phyloP scores from a whole-genome alignment of 2,329 filamentous ascomycete species.

The Sodiomyces alkalinus region DNA sequence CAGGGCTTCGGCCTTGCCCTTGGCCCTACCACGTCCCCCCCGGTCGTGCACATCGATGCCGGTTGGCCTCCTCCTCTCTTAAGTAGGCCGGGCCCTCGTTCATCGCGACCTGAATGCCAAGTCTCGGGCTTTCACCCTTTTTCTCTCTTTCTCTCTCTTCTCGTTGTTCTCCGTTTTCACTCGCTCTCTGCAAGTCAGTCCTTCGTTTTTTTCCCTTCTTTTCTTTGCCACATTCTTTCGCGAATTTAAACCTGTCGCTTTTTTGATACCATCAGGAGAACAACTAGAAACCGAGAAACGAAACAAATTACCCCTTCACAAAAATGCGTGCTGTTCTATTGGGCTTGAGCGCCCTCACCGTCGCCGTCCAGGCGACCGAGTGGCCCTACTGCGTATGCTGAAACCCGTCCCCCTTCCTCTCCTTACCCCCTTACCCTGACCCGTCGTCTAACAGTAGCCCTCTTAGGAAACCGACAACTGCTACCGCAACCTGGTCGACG shows the following conservation, averaged over 20 bases:
- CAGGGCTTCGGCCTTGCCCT: no score
- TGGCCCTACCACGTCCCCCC: no score
- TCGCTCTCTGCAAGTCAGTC: background rate
- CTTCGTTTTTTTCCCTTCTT: background rate
- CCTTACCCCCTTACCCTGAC: background rate
- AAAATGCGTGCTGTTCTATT: slow-evolving; percentile 1
- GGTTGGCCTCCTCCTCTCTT: no score
- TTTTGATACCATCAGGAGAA: background rate
- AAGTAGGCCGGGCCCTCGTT: no score
- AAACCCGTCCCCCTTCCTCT: background rate
- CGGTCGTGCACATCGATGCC: no score
- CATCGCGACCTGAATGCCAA: background rate
- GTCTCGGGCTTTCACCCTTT: background rate
- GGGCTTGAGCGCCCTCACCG: slow-evolving; percentile 1
- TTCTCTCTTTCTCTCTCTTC: background rate
- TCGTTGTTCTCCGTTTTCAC: background rate
- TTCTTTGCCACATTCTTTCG: background rate
- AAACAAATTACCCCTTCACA: background rate
- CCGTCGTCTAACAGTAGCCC: background rate
- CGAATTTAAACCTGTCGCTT: slow-evolving; percentile 1
- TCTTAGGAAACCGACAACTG: slow-evolving; percentile 13
- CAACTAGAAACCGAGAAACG: slow-evolving; percentile 1
- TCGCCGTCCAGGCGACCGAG: slow-evolving; percentile 2
- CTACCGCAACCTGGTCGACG: slow-evolving; percentile 18
- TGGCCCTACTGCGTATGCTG: slow-evolving; percentile 3